These are phyloP conservation scores for Ramularia collo-cygni DNA, from an alignment of 2,329 filamentous ascomycete species.

Conservation along the genomic window DNA sequence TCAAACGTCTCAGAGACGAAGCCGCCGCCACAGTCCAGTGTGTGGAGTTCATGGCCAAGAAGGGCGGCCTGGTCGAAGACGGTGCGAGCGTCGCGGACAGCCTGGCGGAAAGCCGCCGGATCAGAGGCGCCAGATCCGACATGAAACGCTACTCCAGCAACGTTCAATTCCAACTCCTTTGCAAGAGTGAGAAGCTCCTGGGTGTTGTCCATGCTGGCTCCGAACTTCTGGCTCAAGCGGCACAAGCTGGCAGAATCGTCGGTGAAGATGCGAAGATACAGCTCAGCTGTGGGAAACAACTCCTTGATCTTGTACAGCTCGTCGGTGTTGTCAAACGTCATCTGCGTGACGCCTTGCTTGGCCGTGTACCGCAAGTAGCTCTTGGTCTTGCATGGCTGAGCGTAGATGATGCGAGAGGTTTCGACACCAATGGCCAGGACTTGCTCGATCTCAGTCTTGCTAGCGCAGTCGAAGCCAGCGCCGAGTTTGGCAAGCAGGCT, in stretches of 20 bases:
- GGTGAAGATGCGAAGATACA: conserved; percentile 90
- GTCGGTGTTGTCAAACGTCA: conserved; percentile 98
- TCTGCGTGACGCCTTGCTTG: conserved; percentile 80
- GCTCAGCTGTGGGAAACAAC: conserved; percentile 79
- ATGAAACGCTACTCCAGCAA: conserved; percentile 95
- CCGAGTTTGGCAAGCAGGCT: conserved; percentile 81
- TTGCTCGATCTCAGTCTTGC: conserved; percentile 93
- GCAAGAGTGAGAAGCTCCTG: conserved; percentile 71
- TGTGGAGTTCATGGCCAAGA: conserved; percentile 74
- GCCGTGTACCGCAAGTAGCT: conserved; percentile 91
- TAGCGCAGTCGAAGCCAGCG: conserved; percentile 96
- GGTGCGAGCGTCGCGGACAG: conserved; percentile 76
- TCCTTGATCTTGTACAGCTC: conserved; percentile 97
- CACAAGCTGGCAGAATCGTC: conserved; percentile 94
- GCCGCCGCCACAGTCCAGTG: conserved; percentile 88
- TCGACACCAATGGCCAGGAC: conserved; percentile 76
- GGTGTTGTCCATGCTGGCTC: conserved; percentile 78
- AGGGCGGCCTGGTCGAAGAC: conserved; percentile 80
- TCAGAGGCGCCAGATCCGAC: conserved; percentile 95
- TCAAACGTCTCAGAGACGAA: conserved; percentile 91
- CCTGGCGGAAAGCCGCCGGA: conserved; percentile 82
- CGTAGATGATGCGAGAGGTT: conserved; percentile 92
- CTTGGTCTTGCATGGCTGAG: conserved; percentile 98
- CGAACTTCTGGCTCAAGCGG: conserved; percentile 95
- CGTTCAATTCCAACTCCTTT: conserved; percentile 74